Conservation (phyloP, 2,329 filamentous ascomycete species). For the Fusarium longipes region DNA sequence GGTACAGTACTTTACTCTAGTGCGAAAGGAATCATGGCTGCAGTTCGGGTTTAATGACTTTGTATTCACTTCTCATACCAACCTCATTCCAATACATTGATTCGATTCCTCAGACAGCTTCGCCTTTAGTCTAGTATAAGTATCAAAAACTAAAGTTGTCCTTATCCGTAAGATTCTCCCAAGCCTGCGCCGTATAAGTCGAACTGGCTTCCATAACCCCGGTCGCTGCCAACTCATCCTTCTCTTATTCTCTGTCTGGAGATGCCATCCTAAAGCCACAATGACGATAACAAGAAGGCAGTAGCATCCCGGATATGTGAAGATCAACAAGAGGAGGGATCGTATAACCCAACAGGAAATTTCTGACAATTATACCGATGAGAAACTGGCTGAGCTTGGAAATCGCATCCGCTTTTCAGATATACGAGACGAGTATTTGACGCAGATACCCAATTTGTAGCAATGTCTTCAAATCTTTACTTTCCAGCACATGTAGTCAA, state of each 20-base stretch:
- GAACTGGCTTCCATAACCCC: conserved; percentile 56
- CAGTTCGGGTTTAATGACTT: not conserved
- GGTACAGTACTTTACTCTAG: not conserved
- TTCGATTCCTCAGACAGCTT: too few relatives aligned
- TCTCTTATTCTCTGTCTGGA: conserved; percentile 67
- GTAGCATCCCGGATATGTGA: conserved; percentile 77
- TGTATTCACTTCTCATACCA: not conserved
- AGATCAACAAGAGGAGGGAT: not conserved
- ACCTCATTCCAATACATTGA: too few relatives aligned
- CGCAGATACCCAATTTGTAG: too few relatives aligned
- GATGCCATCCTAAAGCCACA: conserved; percentile 67
- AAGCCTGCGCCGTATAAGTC: conserved; percentile 57
- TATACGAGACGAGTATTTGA: not conserved
- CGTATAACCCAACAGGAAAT: not conserved
- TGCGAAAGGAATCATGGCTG: not conserved
- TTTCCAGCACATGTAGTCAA: too few relatives aligned
- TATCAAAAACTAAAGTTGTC: conserved; percentile 72
- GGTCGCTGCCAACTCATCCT: conserved; percentile 61
- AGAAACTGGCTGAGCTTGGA: not conserved
- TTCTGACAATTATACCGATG: not conserved
- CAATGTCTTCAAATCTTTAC: too few relatives aligned
- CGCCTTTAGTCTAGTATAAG: conserved; percentile 48
- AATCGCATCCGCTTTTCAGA: not conserved
- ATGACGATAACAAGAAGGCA: conserved; percentile 68
- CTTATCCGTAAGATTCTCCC: conserved; percentile 71